phyloP scores from a whole-genome alignment of 345 rosid species.

The Eucalyptus urophylla region DNA sequence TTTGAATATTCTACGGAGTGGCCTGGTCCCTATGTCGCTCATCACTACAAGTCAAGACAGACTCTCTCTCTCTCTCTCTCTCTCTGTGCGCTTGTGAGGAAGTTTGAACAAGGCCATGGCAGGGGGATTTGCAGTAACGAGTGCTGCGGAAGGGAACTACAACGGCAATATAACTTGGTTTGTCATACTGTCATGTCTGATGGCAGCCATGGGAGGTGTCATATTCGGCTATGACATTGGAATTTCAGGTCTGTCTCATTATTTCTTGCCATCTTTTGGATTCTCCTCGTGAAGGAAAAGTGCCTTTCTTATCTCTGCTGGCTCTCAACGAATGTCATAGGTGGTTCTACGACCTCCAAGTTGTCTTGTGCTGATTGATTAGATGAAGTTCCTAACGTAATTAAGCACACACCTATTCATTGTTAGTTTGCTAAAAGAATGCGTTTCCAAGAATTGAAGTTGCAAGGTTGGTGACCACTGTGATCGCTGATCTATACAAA shows the following conservation, averaged over 20 bases:
- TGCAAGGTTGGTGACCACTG: neutral
- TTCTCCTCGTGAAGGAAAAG: neutral
- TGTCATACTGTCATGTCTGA: constrained; percentile 58
- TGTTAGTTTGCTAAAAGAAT: neutral
- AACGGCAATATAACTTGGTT: constrained; percentile 46
- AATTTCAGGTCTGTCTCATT: constrained; percentile 31
- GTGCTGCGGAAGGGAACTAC: constrained; percentile 4
- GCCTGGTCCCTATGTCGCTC: neutral
- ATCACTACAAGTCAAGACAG: neutral
- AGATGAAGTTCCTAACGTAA: neutral
- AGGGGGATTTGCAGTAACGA: constrained; percentile 7
- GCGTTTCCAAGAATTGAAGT: neutral
- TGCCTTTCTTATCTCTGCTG: neutral
- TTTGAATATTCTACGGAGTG: neutral
- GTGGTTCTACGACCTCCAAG: neutral
- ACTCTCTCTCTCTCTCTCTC: neutral
- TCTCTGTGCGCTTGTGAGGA: neutral
- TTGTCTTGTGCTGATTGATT: neutral
- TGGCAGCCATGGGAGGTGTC: constrained; percentile 91
- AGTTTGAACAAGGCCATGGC: constrained; percentile 23
- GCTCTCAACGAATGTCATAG: neutral
- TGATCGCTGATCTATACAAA: neutral
- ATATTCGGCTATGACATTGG: constrained; percentile 90
- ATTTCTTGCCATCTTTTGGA: neutral
- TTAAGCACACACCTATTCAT: neutral